Evolutionary conservation across 2,329 filamentous ascomycete genomes (phyloP), one percentile per base, ranked within the genome.

Genomic region (Microsporum audouinii): DNA sequence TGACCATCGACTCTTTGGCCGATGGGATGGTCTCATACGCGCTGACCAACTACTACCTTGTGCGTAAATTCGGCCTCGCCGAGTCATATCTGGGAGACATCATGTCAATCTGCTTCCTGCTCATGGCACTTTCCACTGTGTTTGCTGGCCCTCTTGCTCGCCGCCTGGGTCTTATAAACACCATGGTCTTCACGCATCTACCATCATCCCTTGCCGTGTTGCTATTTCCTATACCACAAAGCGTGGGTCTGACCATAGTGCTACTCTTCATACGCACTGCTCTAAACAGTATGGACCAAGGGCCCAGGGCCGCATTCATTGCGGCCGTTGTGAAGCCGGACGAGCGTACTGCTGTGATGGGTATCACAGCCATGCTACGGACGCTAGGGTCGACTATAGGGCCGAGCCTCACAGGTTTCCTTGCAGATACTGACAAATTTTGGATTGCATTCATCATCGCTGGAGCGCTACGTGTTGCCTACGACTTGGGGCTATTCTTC

Each of bases 51-150:
- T 53, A 53, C 49, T 53, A 53, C 17, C 49, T 53, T 14, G 29
- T 29, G 27, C 49, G 49, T 12, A 53, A 53, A 34, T 53, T 53
- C 5, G 29, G 29, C 5, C 31, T 53, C 5, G 14, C 49, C 12
- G 29, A 53, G 49, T 53, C 49, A n/a, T 53, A 53, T 33, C 27
- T 53, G 8, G 49, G 49, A 53, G 49, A 53, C 27, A 53, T 53
- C 29, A 53, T 53, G 49, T 53, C 49, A 33, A 53, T 53, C 49
- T 29, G 49, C 29, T 53, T 29, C 27, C 27, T 53, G 2, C 49
- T 53, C 27, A 53, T 53, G 49, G 49, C 29, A 5, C 33, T 53
- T 12, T 53, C 49, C 5, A 53, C 49, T n/a, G 27, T 31, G 12
- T 53, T 53, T 34, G 49, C 49, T 1, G 49, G 49, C 12, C 27